These are phyloP conservation scores for Chytridiales sp. DNA, from an alignment of 371 early-diverging fungal genomes.

Conservation along the genomic window DNA sequence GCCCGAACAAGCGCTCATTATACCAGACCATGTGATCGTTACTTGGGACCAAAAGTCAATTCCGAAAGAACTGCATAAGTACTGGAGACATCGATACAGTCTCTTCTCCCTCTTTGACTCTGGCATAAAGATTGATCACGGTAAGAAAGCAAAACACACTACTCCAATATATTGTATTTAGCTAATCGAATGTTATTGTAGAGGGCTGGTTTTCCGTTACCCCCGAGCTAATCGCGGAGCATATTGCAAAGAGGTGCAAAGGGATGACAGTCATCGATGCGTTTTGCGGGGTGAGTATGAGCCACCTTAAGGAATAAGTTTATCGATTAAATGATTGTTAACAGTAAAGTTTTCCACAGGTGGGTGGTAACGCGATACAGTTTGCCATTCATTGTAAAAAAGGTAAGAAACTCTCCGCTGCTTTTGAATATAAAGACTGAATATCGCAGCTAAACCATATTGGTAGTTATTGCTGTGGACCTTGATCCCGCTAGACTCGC, in stretches of 20 bases:
- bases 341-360: conserved; percentile 29
- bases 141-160: conserved; percentile 35
- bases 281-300: conserved; percentile 78
- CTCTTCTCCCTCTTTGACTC: conserved; percentile 76
- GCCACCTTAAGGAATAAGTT: too few species aligned
- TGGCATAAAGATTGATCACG: conserved; percentile 83
- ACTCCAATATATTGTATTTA: neutral
- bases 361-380: conserved; percentile 95
- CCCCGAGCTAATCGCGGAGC: conserved; percentile 83
- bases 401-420: conserved; percentile 51
- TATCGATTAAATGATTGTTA: too few species aligned
- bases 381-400: conserved; percentile 82
- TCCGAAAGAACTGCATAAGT: conserved; percentile 57
- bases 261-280: conserved; percentile 79
- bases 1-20: too few species aligned
- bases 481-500: conserved; percentile 76
- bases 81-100: conserved; percentile 80
- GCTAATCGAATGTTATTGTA: conserved; percentile 22
- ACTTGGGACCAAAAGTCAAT: conserved; percentile 16
- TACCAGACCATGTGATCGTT: too few species aligned
- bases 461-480: conserved; percentile 88
- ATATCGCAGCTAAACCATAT: too few species aligned
- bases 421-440: too few species aligned
- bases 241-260: conserved; percentile 71
- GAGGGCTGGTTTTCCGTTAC: conserved; percentile 97